These are phyloP conservation scores for Stephanodiscus triporus DNA, from an alignment of 108 stramenopile genomes.

Conservation along the genomic window DNA sequence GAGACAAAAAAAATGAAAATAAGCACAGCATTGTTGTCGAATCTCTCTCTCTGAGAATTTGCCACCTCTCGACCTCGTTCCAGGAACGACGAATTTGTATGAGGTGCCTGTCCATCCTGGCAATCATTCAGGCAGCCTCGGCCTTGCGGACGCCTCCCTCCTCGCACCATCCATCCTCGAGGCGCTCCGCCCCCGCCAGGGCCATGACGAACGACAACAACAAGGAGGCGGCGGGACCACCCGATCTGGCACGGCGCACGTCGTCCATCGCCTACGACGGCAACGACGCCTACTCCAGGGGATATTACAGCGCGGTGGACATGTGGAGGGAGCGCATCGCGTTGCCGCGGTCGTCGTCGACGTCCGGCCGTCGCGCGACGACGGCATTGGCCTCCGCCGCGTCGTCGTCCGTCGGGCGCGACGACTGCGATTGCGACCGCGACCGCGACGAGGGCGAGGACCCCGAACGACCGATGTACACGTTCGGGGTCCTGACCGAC, in stretches of 20 bases:
- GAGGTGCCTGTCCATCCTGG: neutral
- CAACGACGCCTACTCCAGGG: neutral
- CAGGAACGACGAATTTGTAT: neutral
- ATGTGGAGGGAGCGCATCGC: slow-evolving; percentile 5
- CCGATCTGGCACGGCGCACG: neutral
- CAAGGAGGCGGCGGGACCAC: neutral
- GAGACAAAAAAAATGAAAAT: too few species aligned
- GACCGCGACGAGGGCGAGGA: neutral
- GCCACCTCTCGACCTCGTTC: too few species aligned
- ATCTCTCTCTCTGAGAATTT: too few species aligned
- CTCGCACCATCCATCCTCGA: neutral
- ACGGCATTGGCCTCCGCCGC: slow-evolving; percentile 12
- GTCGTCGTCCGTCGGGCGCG: slow-evolving; percentile 1
- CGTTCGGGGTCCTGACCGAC: slow-evolving; percentile 78
- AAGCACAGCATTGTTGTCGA: too few species aligned
- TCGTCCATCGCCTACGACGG: slow-evolving; percentile 10
- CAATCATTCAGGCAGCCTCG: neutral
- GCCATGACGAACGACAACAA: neutral
- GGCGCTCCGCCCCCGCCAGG: neutral
- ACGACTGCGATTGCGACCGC: too few species aligned
- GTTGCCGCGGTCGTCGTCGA: neutral
- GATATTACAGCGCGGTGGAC: neutral
- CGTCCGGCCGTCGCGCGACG: slow-evolving; percentile 1
- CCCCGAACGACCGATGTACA: slow-evolving; percentile 39
- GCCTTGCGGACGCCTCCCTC: neutral